phyloP scores from a whole-genome alignment of 352 stramenopile genomes.

The Pythium apleroticum region DNA sequence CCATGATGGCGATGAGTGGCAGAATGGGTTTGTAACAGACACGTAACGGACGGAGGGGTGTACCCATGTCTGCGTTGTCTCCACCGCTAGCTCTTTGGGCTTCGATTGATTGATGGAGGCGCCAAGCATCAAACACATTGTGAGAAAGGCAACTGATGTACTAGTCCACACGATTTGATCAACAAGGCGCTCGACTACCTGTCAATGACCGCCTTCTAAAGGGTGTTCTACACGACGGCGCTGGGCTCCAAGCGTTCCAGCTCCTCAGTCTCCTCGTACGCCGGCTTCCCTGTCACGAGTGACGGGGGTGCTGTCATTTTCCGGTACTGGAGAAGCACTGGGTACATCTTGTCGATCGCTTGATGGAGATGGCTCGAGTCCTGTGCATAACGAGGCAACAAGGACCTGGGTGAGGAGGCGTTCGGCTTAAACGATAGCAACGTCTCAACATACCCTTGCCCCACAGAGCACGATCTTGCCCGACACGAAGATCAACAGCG shows the following conservation, averaged over 20 bases:
- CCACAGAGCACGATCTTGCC: constrained; percentile 96
- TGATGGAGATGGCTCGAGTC: constrained; percentile 46
- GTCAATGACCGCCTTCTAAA: background rate
- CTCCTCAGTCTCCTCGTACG: constrained; percentile 66
- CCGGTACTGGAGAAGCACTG: constrained; percentile 61
- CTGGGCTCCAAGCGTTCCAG: constrained; percentile 62
- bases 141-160: constrained; percentile 1
- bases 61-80: background rate
- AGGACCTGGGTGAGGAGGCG: background rate
- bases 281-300: constrained; percentile 65
- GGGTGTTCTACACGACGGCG: constrained; percentile 40
- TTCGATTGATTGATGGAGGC: background rate
- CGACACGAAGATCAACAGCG: constrained; percentile 99
- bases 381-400: constrained; percentile 10
- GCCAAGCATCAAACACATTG: background rate
- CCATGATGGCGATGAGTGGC: background rate
- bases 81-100: background rate
- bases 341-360: constrained; percentile 79
- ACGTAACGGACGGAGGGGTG: background rate
- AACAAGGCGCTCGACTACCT: background rate
- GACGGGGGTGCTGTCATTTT: constrained; percentile 74
- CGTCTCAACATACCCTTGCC: constrained; percentile 43
- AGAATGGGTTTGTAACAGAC: constrained; percentile 18
- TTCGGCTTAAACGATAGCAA: background rate
- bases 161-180: background rate